A percentile compares a stretch with the other conserved stretches of the same genome.
phyloP scores from a whole-genome alignment of 2,329 filamentous ascomycete genomes.

The Thelonectria blattea region DNA sequence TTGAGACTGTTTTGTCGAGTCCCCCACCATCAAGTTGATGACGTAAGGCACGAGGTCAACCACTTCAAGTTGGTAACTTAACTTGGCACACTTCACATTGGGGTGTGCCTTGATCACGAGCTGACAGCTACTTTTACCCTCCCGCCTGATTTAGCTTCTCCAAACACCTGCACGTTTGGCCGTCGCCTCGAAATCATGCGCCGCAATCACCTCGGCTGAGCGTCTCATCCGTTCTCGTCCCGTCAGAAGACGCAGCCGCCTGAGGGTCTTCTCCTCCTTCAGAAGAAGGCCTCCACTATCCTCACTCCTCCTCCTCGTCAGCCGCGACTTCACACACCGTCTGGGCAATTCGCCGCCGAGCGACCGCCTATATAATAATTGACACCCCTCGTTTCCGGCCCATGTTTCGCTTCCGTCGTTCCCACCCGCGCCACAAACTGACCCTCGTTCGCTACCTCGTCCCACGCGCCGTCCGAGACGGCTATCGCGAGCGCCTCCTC shows the following conservation, averaged over 20 bases:
- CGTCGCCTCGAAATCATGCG: conserved; percentile 34
- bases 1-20: neutral
- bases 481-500: conserved; percentile 69
- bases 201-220: conserved; percentile 29
- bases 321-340: conserved; percentile 13
- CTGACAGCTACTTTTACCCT: conserved; percentile 1
- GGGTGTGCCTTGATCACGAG: conserved; percentile 31
- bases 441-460: conserved; percentile 71
- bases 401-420: conserved; percentile 47
- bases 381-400: conserved; percentile 46
- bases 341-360: conserved; percentile 9
- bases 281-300: conserved; percentile 6
- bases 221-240: conserved; percentile 27
- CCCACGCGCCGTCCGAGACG: conserved; percentile 65
- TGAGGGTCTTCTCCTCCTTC: conserved; percentile 30
- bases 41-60: conserved; percentile 34
- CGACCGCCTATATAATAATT: conserved; percentile 22
- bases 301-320: no score
- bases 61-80: neutral
- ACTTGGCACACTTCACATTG: conserved; percentile 11
- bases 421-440: conserved; percentile 50
- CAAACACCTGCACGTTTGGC: conserved; percentile 9
- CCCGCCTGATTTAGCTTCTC: conserved; percentile 1
- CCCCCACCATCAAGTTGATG: conserved; percentile 28
- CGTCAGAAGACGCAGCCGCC: conserved; percentile 42